A percentile compares a stretch with the other conserved stretches of the same genome.
These are phyloP conservation scores for Pleurotus eryngii DNA, from an alignment of 768 basidiomycete genomes.

Conservation along the genomic window DNA sequence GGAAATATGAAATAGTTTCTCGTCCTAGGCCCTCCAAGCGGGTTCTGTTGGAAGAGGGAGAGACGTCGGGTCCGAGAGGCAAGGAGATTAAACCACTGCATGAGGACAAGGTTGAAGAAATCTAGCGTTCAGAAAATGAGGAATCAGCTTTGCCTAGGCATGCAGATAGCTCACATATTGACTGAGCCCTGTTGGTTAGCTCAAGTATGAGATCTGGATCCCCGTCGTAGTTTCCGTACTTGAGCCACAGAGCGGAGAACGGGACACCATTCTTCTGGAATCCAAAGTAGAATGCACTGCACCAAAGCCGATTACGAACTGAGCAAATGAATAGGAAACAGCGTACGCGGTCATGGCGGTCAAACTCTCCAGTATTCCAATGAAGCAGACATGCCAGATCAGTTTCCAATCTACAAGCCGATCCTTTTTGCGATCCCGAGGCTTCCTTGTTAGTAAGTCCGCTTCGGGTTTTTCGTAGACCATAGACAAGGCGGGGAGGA, in stretches of 20 bases:
- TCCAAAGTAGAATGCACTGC: slow-evolving; percentile 36
- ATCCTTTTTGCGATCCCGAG: slow-evolving; percentile 54
- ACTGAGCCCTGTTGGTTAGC: slow-evolving; percentile 43
- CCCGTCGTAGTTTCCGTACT: slow-evolving; percentile 37
- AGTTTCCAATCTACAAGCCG: slow-evolving; percentile 51
- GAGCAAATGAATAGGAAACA: slow-evolving; percentile 1
- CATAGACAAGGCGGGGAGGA: slow-evolving; percentile 50
- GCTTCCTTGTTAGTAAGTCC: slow-evolving; percentile 51
- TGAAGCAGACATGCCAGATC: slow-evolving; percentile 54
- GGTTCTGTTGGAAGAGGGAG: slow-evolving; percentile 54
- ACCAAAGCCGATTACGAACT: background rate
- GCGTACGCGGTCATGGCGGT: slow-evolving; percentile 47
- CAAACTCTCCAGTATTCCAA: slow-evolving; percentile 45
- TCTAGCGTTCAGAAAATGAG: slow-evolving; percentile 11
- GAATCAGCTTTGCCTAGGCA: background rate
- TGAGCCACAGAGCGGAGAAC: slow-evolving; percentile 43
- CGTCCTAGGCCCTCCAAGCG: slow-evolving; percentile 20
- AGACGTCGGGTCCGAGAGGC: slow-evolving; percentile 52
- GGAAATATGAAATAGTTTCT: slow-evolving; percentile 44
- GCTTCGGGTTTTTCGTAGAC: slow-evolving; percentile 61
- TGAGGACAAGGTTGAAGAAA: slow-evolving; percentile 49
- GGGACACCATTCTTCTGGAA: slow-evolving; percentile 44
- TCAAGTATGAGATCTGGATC: slow-evolving; percentile 35
- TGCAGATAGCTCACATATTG: slow-evolving; percentile 27
- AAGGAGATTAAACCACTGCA: slow-evolving; percentile 62